Percentiles rank a stretch among this genome's conserved stretches.
phyloP scores from a whole-genome alignment of 2,329 filamentous ascomycete species.

The Aspergillus piperis region DNA sequence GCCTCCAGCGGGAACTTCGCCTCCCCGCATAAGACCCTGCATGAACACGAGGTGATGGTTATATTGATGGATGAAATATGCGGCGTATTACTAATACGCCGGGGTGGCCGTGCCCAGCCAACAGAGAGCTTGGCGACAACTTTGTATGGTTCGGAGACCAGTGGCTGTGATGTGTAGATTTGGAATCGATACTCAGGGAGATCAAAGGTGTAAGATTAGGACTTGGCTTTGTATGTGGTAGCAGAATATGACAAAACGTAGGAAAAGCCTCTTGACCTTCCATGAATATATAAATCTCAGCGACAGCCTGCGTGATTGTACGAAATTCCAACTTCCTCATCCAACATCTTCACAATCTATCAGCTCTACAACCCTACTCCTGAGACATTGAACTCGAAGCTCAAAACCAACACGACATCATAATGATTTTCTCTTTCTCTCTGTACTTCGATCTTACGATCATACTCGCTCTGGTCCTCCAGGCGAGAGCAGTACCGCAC shows the following conservation, averaged over 20 bases:
- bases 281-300: slow-evolving; percentile 7
- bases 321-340: neutral
- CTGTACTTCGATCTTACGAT: slow-evolving; percentile 9
- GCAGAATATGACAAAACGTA: neutral
- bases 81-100: slow-evolving; percentile 27
- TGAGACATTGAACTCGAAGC: neutral
- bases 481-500: slow-evolving; percentile 18
- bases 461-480: slow-evolving; percentile 12
- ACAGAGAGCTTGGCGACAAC: slow-evolving; percentile 1
- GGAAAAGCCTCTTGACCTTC: neutral
- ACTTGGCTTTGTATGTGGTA: neutral
- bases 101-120: neutral
- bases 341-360: slow-evolving; percentile 1
- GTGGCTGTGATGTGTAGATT: slow-evolving; percentile 19
- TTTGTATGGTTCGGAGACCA: neutral
- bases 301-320: neutral
- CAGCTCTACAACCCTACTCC: neutral
- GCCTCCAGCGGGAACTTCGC: neutral
- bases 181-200: neutral
- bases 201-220: neutral
- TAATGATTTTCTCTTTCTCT: slow-evolving; percentile 12
- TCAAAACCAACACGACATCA: neutral
- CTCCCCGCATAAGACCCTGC: neutral
- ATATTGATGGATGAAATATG: neutral
- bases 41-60: slow-evolving; percentile 1